Evolutionary conservation across 495 filamentous ascomycete species (phyloP).

Genomic region (Pseudoneurospora amorphoporcata): DNA sequence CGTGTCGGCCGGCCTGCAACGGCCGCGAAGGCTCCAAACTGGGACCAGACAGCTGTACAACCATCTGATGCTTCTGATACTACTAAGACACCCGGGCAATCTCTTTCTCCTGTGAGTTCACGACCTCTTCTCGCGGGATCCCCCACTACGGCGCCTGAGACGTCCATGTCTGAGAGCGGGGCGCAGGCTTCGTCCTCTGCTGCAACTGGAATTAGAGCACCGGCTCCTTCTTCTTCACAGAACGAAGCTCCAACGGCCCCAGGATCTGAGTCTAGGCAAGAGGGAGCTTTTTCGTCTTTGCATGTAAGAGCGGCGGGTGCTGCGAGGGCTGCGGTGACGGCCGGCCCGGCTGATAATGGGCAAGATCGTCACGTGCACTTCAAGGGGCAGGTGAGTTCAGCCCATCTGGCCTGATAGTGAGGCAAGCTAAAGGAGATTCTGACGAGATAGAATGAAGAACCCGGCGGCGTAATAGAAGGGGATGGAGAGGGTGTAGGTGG

Average conservation of each 20-base stretch:
- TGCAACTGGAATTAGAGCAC: too few relatives aligned
- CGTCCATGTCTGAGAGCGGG: background rate
- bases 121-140: background rate
- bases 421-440: background rate
- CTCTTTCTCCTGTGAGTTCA: background rate
- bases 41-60: background rate
- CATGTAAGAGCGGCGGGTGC: background rate
- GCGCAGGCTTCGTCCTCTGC: background rate
- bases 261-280: background rate
- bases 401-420: background rate
- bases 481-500: background rate
- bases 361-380: background rate
- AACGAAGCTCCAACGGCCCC: too few relatives aligned
- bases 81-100: background rate
- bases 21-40: background rate
- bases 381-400: background rate
- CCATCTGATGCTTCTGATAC: background rate
- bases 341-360: background rate
- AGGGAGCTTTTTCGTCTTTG: too few relatives aligned
- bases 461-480: background rate
- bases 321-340: background rate
- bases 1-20: background rate
- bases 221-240: background rate
- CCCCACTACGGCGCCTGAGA: background rate
- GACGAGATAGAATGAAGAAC: background rate